Evolutionary conservation across 140 eudicot genomes (phyloP).

Genomic region (Ambrosia hybrid): DNA sequence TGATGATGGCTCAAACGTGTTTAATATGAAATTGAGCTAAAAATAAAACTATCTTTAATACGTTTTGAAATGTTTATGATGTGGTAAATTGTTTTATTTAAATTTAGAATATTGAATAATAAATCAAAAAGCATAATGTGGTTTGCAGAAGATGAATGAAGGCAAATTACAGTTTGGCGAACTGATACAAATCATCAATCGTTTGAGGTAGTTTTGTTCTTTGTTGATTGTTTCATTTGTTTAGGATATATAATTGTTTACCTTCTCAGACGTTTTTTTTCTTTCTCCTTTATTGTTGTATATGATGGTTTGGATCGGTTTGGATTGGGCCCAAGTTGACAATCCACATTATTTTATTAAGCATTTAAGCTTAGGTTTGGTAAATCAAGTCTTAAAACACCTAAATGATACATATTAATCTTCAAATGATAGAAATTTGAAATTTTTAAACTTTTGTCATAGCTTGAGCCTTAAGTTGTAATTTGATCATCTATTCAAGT

Average conservation of each 20-base stretch:
- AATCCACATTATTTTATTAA: neutral
- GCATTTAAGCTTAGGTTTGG: neutral
- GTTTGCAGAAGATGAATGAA: conserved; percentile 15
- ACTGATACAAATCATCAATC: conserved; percentile 12
- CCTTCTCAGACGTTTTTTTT: too few species aligned
- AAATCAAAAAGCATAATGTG: neutral
- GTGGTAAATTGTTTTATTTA: neutral
- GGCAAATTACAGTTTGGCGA: conserved; percentile 33
- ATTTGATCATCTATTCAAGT: too few species aligned
- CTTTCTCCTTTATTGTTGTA: neutral
- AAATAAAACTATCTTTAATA: neutral
- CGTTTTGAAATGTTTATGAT: neutral
- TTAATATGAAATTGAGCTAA: neutral
- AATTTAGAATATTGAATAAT: neutral
- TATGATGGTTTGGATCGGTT: conserved; percentile 18
- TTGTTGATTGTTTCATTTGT: conserved; percentile 31
- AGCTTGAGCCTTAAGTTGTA: too few species aligned
- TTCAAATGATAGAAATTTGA: too few species aligned
- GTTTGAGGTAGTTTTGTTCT: conserved; percentile 21
- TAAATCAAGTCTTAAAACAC: neutral
- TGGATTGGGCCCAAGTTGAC: conserved; percentile 10
- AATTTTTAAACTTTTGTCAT: too few species aligned
- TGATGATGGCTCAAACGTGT: conserved; percentile 3
- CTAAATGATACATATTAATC: too few species aligned
- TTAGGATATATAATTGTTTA: conserved; percentile 22